These are phyloP conservation scores for Punctularia strigosozonata DNA, from an alignment of 768 basidiomycete genomes.

Conservation along the genomic window DNA sequence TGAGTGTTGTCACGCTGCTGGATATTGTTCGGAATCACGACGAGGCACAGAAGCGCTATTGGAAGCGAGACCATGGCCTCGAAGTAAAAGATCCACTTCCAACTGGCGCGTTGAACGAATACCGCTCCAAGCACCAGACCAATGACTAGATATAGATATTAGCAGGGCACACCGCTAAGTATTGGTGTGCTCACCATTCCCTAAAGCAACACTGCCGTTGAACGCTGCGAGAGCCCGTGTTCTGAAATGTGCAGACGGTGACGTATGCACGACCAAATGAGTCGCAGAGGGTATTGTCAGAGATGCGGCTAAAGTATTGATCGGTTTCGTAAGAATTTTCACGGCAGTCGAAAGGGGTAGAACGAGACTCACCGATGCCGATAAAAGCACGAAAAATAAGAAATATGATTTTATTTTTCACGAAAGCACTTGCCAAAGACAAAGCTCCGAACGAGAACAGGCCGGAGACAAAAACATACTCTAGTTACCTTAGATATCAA, in stretches of 20 bases:
- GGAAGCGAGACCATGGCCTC: constrained; percentile 2
- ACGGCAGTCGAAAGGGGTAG: neutral
- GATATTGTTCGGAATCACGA: constrained; percentile 3
- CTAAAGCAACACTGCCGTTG: neutral
- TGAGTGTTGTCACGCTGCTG: no score
- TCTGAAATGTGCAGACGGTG: neutral
- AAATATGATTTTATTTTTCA: neutral
- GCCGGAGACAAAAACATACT: neutral
- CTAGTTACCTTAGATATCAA: no score
- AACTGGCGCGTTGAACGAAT: constrained; percentile 4
- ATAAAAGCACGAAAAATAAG: neutral
- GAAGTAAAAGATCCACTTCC: constrained; percentile 6
- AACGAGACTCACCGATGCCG: neutral
- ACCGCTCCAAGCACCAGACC: constrained; percentile 6
- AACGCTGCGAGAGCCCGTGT: neutral
- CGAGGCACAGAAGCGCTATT: neutral
- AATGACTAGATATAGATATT: neutral
- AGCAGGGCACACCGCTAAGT: neutral
- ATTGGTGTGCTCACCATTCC: neutral
- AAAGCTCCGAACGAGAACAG: neutral
- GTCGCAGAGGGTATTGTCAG: neutral
- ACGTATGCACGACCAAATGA: neutral
- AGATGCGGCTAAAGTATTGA: neutral
- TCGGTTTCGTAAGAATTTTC: neutral
- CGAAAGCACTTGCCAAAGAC: neutral